phyloP scores from a whole-genome alignment of 805 yeast genomes.

The Metschnikowia arizonensis region DNA sequence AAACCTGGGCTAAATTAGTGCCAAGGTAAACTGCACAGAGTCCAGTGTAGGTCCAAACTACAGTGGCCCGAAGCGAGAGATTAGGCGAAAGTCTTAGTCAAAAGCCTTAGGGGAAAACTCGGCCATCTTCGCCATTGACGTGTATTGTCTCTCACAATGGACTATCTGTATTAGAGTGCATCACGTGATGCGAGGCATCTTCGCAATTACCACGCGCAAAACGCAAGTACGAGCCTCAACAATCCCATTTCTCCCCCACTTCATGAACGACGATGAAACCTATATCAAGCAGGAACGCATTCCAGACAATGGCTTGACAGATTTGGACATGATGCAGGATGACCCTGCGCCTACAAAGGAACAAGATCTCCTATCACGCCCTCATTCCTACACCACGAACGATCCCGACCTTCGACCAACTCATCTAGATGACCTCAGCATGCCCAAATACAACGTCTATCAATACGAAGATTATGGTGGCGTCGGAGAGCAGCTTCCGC shows the following conservation, averaged over 20 bases:
- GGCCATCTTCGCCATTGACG: not conserved
- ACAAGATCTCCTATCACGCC: not conserved
- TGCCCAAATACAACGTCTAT: constrained; percentile 1
- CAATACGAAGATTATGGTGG: not conserved
- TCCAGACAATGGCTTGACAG: not conserved
- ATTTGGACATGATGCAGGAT: not conserved
- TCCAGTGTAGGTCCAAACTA: not conserved
- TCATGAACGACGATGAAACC: constrained; percentile 6
- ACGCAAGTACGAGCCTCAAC: not conserved
- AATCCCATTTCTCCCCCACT: not conserved
- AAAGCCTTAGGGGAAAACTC: not conserved
- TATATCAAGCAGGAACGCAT: constrained; percentile 2
- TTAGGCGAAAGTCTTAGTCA: not conserved
- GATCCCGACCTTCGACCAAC: constrained; percentile 1
- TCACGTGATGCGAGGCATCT: constrained; percentile 1
- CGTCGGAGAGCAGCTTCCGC: not conserved
- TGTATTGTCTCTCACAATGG: not conserved
- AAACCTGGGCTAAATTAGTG: not conserved
- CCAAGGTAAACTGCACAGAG: not conserved
- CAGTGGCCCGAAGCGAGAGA: not conserved
- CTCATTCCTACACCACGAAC: not conserved
- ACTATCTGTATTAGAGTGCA: not conserved
- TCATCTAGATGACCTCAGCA: not conserved
- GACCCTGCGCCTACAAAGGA: not conserved
- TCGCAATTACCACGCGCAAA: constrained; percentile 4